Evolutionary conservation across 768 basidiomycete species (phyloP), one percentile per base, ranked within the genome.

Genomic region (Podaxis pistillaris): DNA sequence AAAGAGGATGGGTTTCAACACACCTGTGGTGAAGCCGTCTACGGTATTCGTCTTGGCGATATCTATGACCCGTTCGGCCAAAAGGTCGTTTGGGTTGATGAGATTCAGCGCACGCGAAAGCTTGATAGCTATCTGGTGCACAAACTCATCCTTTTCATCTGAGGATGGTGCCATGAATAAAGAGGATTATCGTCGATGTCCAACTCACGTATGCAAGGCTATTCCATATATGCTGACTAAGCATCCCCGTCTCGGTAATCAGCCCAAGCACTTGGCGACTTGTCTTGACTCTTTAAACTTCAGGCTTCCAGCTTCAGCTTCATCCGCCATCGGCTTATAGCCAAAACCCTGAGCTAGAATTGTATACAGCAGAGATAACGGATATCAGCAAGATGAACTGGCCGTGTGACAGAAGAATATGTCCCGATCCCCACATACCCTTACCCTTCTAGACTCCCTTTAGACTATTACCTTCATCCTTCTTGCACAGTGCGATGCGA

Each of bases 11-110:
- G 41, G 38, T n/a, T 12, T 8, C 55, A 40, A 70, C 79, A 51
- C 63, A 91, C 91, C 91, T 75, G 81, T 80, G 51, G 86, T 82
- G 72, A 95, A 94, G 2, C 80, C 86, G 12, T 84, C 81, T 22
- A 84, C 67, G 0, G 83, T 68, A 67, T 87, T 91, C 1, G 84
- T 84, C 73, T 85, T 87, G 5, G 93, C 93, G 63, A 96, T 89
- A 68, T 91, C 89, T 26, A 87, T 86, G 37, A 96, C 90, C 62
- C 89, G 78, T 64, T 83, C 80, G 2, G 93, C 94, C 22, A 96
- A 83, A 3, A 90, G 74, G 67, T 93, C 90, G 71, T 96, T 96
- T 0, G 91, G 91, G 69, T 92, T 92, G 63, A 94, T 72, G 13
- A 81, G 79, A 72, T 94, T 95, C 68, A 95, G 81, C 2, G 86